Evolutionary conservation across 495 filamentous ascomycete genomes (phyloP), one percentile per base, ranked within the genome.

Genomic region (Penicillium coffeae): DNA sequence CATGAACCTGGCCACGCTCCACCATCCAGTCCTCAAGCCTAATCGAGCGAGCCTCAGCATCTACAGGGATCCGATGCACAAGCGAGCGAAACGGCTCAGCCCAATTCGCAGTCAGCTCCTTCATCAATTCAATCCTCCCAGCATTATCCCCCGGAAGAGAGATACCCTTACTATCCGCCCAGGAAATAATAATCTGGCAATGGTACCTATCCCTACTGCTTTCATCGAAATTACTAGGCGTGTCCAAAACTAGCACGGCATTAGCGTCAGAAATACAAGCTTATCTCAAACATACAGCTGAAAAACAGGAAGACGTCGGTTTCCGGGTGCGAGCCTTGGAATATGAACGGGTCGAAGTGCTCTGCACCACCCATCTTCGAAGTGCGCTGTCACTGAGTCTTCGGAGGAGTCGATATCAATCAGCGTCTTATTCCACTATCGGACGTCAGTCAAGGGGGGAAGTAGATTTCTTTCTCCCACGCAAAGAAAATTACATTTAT

Each of bases 251-350:
- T 65, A 45, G 14, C 2, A 12, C 19, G n/a, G 2, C 33, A 21
- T 49, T 38, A n/a, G 21, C 33, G 46, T 14, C 35, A 27, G 15
- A 2, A 14, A 21, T 16, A 7, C 8, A n/a, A n/a, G n/a, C n/a
- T n/a, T n/a, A n/a, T n/a, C n/a, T n/a, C n/a, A n/a, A n/a, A n/a
- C 58, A 6, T 44, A 68, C 74, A 70, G 15, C 75, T 76, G 51
- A 78, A 82, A 59, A 74, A 84, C 0, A 84, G 47, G 56, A 77
- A 85, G 3, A 75, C 69, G 20, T 77, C 66, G 9, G 81, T 76
- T 10, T 69, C 62, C 0, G 83, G 80, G 42, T 83, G 72, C 3
- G 74, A 70, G 1, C 81, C 80, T 40, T 85, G 80, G 38, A 85
- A 78, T 34, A 86, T 78, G n/a, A n/a, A n/a, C n/a, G n/a, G n/a